A percentile compares a stretch with the other conserved stretches of the same genome.
Evolutionary conservation across 176 grass and related monocot species (phyloP).

Genomic region (Poa pratensis): DNA sequence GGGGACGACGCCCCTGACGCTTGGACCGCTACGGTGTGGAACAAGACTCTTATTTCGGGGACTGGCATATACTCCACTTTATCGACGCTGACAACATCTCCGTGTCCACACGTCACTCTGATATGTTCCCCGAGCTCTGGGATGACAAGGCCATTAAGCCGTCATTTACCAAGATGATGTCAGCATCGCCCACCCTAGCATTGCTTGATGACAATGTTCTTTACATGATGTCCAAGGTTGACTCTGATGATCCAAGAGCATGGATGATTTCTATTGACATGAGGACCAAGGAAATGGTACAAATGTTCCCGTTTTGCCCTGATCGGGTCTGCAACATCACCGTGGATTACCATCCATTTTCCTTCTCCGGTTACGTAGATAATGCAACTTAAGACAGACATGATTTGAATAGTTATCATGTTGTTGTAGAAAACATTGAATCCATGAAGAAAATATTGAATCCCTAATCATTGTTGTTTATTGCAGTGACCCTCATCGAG

Average conservation of each 20-base stretch:
- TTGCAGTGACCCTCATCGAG: too few species aligned
- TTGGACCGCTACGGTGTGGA: not conserved
- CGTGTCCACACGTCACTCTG: not conserved
- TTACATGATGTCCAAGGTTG: not conserved
- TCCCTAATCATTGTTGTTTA: too few species aligned
- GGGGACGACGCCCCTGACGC: not conserved
- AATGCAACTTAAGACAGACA: not conserved
- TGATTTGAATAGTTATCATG: not conserved
- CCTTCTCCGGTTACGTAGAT: not conserved
- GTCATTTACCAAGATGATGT: not conserved
- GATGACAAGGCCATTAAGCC: not conserved
- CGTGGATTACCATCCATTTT: not conserved
- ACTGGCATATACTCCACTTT: not conserved
- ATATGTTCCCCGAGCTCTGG: not conserved
- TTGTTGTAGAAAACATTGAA: too few species aligned
- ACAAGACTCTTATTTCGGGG: not conserved
- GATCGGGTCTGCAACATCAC: not conserved
- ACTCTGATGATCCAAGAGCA: not conserved
- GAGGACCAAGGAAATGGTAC: not conserved
- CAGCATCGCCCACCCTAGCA: not conserved
- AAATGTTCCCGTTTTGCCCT: not conserved
- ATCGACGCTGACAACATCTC: not conserved
- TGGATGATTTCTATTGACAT: constrained; percentile 9
- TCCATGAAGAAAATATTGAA: too few species aligned
- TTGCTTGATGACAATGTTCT: not conserved